Conservation (phyloP, 352 stramenopile genomes). For the Phytophthora kernoviae region DNA sequence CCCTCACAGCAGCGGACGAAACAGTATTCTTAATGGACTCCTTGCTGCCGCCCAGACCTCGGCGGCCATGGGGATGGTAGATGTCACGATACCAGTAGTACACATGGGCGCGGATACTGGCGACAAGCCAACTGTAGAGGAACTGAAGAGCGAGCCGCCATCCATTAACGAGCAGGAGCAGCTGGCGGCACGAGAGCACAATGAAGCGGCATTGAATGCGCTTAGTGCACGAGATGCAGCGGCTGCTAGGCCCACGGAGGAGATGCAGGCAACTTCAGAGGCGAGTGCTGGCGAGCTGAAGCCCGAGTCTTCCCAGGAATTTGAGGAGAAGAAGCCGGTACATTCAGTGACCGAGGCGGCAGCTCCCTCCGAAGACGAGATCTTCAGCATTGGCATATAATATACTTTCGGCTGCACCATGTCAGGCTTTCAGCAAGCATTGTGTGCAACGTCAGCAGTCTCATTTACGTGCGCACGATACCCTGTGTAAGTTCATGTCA, state of each 20-base stretch:
- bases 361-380: slow-evolving; percentile 60
- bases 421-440: too few relatives aligned
- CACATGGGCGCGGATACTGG: slow-evolving; percentile 6
- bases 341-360: slow-evolving; percentile 3
- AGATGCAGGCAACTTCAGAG: slow-evolving; percentile 4
- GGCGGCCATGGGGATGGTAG: slow-evolving; percentile 23
- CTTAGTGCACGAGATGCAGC: slow-evolving; percentile 20
- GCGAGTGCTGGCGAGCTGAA: slow-evolving; percentile 13
- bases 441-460: too few relatives aligned
- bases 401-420: slow-evolving; percentile 11
- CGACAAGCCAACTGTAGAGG: slow-evolving; percentile 15
- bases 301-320: background rate
- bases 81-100: background rate
- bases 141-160: slow-evolving; percentile 39
- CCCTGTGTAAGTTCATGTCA: too few relatives aligned
- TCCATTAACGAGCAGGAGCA: slow-evolving; percentile 54
- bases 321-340: slow-evolving; percentile 8
- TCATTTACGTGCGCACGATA: background rate
- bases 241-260: slow-evolving; percentile 24
- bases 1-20: slow-evolving; percentile 26
- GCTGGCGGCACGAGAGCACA: slow-evolving; percentile 42
- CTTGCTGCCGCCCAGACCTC: slow-evolving; percentile 19
- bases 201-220: slow-evolving; percentile 34
- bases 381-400: slow-evolving; percentile 83
- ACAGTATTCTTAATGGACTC: slow-evolving; percentile 37